Percentiles rank a stretch among this genome's conserved stretches.
These are phyloP conservation scores for Amanita inopinata DNA, from an alignment of 768 basidiomycete species.

Conservation along the genomic window DNA sequence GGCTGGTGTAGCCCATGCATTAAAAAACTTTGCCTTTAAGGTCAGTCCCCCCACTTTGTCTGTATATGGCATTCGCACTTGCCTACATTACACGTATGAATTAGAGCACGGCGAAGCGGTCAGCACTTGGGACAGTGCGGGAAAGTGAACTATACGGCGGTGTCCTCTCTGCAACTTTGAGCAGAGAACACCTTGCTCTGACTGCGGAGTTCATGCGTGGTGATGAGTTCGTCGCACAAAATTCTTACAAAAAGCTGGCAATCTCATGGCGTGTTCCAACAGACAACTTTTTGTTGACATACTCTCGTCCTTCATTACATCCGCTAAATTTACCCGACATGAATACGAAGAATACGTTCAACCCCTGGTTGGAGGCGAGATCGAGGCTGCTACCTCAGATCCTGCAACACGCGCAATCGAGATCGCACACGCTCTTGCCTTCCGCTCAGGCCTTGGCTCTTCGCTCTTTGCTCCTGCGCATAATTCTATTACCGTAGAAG, in stretches of 20 bases:
- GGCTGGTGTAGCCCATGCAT: conserved; percentile 84
- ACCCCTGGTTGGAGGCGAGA: conserved; percentile 63
- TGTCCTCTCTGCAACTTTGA: conserved; percentile 73
- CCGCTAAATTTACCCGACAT: conserved; percentile 72
- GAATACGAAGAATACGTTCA: conserved; percentile 70
- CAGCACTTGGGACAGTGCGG: conserved; percentile 82
- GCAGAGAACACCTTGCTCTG: conserved; percentile 84
- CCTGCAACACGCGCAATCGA: conserved; percentile 72
- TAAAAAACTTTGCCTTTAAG: conserved; percentile 99
- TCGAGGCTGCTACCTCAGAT: conserved; percentile 45
- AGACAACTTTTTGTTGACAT: conserved; percentile 61
- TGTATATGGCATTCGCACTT: background rate
- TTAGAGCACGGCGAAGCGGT: conserved; percentile 80
- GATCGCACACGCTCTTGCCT: conserved; percentile 81
- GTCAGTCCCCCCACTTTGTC: conserved; percentile 33
- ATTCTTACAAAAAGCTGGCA: background rate
- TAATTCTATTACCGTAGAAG: conserved; percentile 47
- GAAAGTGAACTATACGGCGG: conserved; percentile 94
- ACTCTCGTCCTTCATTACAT: conserved; percentile 75
- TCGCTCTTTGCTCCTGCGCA: conserved; percentile 80
- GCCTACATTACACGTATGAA: background rate
- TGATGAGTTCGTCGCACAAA: conserved; percentile 71
- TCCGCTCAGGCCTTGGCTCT: conserved; percentile 89
- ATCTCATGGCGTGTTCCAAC: background rate
- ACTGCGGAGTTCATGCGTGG: conserved; percentile 93